A percentile compares a stretch with the other conserved stretches of the same genome.
Evolutionary conservation across 1,139 yeast genomes (phyloP).

Genomic region (Debaryomyces sp.): DNA sequence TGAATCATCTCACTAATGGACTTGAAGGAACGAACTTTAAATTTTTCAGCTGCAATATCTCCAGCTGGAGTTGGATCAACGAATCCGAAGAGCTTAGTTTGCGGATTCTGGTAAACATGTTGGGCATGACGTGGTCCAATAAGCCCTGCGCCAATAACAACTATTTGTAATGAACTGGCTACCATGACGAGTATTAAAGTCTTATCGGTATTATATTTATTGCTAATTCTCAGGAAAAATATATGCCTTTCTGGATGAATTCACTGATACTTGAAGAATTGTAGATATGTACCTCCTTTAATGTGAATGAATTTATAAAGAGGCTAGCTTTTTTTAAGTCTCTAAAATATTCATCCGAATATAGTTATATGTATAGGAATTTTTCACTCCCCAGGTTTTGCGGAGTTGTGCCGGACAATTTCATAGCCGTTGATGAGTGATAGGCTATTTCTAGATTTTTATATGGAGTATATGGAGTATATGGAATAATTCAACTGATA

Average conservation of each 20-base stretch:
- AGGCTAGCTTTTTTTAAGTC: background rate
- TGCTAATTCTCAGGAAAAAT: background rate
- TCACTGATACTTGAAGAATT: background rate
- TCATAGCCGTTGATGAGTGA: background rate
- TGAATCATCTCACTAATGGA: slow-evolving; percentile 30
- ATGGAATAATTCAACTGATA: background rate
- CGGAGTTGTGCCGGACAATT: background rate
- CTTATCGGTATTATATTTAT: background rate
- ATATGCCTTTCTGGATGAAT: background rate
- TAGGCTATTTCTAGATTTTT: background rate
- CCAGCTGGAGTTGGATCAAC: slow-evolving; percentile 36
- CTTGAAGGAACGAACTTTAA: slow-evolving; percentile 29
- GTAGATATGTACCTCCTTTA: background rate
- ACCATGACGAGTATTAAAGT: slow-evolving; percentile 12
- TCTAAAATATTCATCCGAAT: background rate
- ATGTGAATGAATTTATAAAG: background rate
- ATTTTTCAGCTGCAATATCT: slow-evolving; percentile 25
- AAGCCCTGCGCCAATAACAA: slow-evolving; percentile 42
- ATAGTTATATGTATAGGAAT: background rate
- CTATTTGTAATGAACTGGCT: slow-evolving; percentile 19
- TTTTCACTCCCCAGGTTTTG: background rate
- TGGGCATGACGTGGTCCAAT: slow-evolving; percentile 47
- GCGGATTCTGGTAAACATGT: slow-evolving; percentile 29
- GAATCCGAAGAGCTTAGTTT: slow-evolving; percentile 35
- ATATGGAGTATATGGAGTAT: background rate